Evolutionary conservation across 495 filamentous ascomycete genomes (phyloP).

Genomic region (Evansstolkia leycettana): DNA sequence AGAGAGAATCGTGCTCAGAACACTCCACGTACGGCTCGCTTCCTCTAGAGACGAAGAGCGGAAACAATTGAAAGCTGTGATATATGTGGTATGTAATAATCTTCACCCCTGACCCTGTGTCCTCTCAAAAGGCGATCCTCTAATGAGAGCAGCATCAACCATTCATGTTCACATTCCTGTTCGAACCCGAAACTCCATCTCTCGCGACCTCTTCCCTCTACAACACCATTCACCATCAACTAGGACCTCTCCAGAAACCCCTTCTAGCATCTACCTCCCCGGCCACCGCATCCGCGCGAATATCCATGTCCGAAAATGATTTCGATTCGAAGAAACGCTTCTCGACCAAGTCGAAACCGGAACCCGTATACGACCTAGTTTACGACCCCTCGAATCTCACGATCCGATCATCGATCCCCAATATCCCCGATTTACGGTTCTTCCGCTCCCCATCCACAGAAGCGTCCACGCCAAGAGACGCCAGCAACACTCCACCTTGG

Average conservation of each 20-base stretch:
- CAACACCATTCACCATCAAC: constrained; percentile 67
- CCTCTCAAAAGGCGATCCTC: background rate
- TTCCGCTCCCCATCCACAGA: constrained; percentile 50
- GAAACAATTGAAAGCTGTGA: constrained; percentile 54
- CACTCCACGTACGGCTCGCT: constrained; percentile 31
- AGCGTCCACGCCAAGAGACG: constrained; percentile 54
- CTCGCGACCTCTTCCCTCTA: constrained; percentile 63
- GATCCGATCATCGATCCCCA: constrained; percentile 76
- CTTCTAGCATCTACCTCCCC: constrained; percentile 56
- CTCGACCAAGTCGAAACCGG: constrained; percentile 28
- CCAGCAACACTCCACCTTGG: constrained; percentile 30
- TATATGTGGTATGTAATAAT: constrained; percentile 46
- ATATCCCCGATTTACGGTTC: constrained; percentile 58
- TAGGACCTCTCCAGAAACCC: constrained; percentile 63
- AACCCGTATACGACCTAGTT: constrained; percentile 70
- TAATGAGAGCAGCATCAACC: constrained; percentile 45
- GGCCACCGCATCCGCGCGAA: constrained; percentile 33
- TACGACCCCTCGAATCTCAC: constrained; percentile 70
- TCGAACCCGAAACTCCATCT: constrained; percentile 54
- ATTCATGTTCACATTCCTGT: constrained; percentile 86
- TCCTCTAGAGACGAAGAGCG: constrained; percentile 2
- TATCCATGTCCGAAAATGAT: constrained; percentile 20
- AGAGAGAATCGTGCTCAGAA: constrained; percentile 35
- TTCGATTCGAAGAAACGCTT: constrained; percentile 16
- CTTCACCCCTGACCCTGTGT: no score